Evolutionary conservation across 805 yeast species (phyloP).

Genomic region (Spathaspora passalidarum): DNA sequence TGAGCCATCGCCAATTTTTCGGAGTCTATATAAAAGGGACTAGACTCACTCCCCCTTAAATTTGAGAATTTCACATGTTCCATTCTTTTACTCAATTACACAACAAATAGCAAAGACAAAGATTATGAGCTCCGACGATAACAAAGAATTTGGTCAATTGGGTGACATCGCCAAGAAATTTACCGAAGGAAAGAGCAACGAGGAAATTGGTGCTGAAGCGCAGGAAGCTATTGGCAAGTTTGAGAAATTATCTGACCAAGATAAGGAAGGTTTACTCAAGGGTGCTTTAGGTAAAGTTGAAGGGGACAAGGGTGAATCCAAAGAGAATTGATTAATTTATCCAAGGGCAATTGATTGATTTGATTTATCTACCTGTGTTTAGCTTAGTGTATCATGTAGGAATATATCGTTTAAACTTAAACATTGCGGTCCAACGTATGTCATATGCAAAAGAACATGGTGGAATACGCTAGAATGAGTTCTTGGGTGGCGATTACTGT

Average conservation of each 20-base stretch:
- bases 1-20: no score
- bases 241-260: constrained; percentile 1
- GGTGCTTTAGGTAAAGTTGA: constrained; percentile 11
- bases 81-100: background rate
- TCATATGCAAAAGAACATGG: no score
- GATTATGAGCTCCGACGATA: constrained; percentile 6
- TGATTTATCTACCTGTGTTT: background rate
- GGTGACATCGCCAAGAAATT: constrained; percentile 9
- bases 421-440: no score
- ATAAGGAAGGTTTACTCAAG: constrained; percentile 8
- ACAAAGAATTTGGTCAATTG: constrained; percentile 12
- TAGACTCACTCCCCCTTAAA: background rate
- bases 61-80: background rate
- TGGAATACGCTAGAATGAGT: no score
- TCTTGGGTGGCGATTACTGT: no score
- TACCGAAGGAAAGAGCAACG: background rate
- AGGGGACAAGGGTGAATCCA: constrained; percentile 3
- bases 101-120: no score
- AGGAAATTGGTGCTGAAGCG: background rate
- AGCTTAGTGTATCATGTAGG: no score
- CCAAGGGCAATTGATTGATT: no score
- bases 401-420: no score
- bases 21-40: background rate
- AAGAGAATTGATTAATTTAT: background rate
- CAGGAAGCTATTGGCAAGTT: background rate